Base-by-base conservation (phyloP, 1,284 basidiomycete genomes). In the Naganishia cerealis region DNA sequence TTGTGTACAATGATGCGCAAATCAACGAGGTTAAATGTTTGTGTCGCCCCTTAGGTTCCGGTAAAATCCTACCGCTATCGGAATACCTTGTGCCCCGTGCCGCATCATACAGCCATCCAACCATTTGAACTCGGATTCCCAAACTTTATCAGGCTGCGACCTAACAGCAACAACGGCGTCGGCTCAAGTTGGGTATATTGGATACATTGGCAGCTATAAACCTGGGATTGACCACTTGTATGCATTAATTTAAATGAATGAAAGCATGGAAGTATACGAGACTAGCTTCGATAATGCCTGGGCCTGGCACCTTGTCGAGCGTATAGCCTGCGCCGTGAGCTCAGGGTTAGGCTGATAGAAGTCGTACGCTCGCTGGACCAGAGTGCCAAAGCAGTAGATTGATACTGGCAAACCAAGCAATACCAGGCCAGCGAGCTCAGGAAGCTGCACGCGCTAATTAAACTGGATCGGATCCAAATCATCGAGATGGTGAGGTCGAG, bases 1-100 rank as follows among this genome's bases (percentile, higher is more conserved):
- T 67, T 70, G 16, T 71, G 67, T 42, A 79, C n/a, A 76, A 73
- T 18, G 72, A 75, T 54, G 73, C 77, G 8, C 65, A 66, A 21
- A 29, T 66, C n/a, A 48, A 39, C 8, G 43, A 21, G 9, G 42
- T 66, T 21, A 55, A 66, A 58, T 29, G 57, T 59, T 12, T 18
- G 57, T 46, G 2, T 2, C 16, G 21, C 6, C 21, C 18, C n/a
- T 26, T n/a, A 5, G 21, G 2, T 43, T 26, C 39, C 57, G 13
- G 1, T 2, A 21, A 8, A 52, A 33, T 33, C 29, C 6, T 33
- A 33, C 29, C 29, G 21, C 7, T 8, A 9, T 9, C 24, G 12
- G 43, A 7, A 18, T 46, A 46, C 1, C 21, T 1, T 50, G 2
- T 24, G n/a, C 3, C 46, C 0, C 10, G 46, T 21, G 40, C 4